Evolutionary conservation across 805 yeast genomes (phyloP), one percentile per base, ranked within the genome.

Genomic region (Teunomyces stri): DNA sequence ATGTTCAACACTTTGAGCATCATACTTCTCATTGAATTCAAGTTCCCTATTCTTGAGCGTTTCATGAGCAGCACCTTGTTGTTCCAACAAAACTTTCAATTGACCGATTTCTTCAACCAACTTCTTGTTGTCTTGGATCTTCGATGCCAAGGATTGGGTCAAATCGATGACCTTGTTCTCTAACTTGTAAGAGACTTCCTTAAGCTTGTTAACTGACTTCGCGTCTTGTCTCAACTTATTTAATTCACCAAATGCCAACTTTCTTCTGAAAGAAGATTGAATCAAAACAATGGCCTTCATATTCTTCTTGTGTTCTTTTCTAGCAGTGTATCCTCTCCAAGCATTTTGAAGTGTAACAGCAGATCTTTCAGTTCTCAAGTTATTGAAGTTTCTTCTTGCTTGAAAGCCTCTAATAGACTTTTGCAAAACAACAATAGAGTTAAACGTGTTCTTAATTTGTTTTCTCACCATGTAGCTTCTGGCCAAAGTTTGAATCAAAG

Each of bases 91-190:
- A 36, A 46, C 60, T 53, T 66, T 73, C 53, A 73, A 64, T 47
- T 59, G 62, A 12, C 79, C 76, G 43, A 91, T 79, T 58, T 87
- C 86, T 12, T 69, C 68, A 49, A 80, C 75, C 60, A 92, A 75
- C 51, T 77, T 79, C 70, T 85, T 85, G 67, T 91, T 91, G 56
- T 89, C 97, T 54, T 82, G 87, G 21, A 87, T 84, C 64, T 89
- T 87, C 31, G 82, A 69, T 0, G 96, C 81, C 51, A 92, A 75
- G 10, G 85, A 79, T 61, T 92, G 95, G 3, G 97, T 92, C 56
- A 94, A 80, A 67, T 91, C 96, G 54, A 94, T 90, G n/a, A 95
- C 97, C 75, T 95, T 94, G 69, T 94, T 94, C 68, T 94, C 99
- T 59, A 95, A 79, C 64, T 87, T 82, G 70, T 89, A 94, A 59